Evolutionary conservation across 2,329 filamentous ascomycete species (phyloP), one percentile per base, ranked within the genome.

Genomic region (Thermomyces lanuginosus): DNA sequence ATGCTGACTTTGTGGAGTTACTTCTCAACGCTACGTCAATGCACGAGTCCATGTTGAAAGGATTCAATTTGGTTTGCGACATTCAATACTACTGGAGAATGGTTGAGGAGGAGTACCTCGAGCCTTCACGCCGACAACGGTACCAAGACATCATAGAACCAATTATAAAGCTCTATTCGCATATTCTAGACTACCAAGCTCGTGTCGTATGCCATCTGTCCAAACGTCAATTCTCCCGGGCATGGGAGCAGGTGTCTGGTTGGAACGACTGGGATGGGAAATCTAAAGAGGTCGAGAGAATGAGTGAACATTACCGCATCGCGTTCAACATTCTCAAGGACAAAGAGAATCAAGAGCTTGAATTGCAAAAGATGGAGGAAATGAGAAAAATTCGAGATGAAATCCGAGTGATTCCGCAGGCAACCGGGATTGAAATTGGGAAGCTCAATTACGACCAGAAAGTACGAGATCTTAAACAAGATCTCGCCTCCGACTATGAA

Each of bases 401-500:
- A n/a, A n/a, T n/a, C 20, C 14, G 8, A 15, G 15, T 11, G 8
- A 6, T 5, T 8, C 8, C 24, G 9, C n/a, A n/a, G n/a, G n/a
- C n/a, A n/a, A n/a, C n/a, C n/a, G n/a, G n/a, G n/a, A n/a, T 11
- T 14, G 16, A 17, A 16, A 22, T 8, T n/a, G 17, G 13, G 6
- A 8, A 16, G 9, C 16, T 10, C 14, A 16, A 2, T 8, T n/a
- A 17, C 11, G 13, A 22, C n/a, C 4, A 18, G 15, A 22, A 22
- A 7, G 17, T 8, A 17, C 23, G 16, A 23, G n/a, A 17, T 12
- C 15, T 24, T n/a, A 15, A 22, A n/a, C 8, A 18, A 24, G 6
- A 14, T 4, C 22, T 38, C 6, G 24, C 33, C n/a, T n/a, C n/a
- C n/a, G 31, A 43, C 11, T 46, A 53, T 23, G 34, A 43, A 30